phyloP scores from a whole-genome alignment of 2,329 filamentous ascomycete genomes.

The Botrytis aclada region DNA sequence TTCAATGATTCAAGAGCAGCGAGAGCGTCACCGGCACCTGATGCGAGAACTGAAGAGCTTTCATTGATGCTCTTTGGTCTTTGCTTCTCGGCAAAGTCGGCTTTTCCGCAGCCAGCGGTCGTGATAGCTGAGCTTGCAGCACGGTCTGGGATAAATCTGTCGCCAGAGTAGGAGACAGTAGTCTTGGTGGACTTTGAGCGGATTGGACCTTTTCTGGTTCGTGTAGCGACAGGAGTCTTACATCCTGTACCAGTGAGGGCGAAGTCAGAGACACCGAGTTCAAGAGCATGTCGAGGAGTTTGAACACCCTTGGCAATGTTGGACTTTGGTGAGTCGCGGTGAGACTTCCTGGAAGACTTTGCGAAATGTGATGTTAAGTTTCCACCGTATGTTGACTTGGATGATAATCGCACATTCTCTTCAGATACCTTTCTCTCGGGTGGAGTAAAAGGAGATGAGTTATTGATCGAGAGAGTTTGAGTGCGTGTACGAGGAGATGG shows the following conservation, averaged over 20 bases:
- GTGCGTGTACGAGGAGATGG: slow-evolving; percentile 75
- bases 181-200: slow-evolving; percentile 66
- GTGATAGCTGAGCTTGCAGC: slow-evolving; percentile 83
- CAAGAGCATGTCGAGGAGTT: slow-evolving; percentile 77
- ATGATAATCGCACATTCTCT: slow-evolving; percentile 49
- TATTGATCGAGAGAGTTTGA: slow-evolving; percentile 50
- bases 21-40: slow-evolving; percentile 68
- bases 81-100: slow-evolving; percentile 67
- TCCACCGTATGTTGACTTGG: slow-evolving; percentile 75
- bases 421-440: slow-evolving; percentile 59
- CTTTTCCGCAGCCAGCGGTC: slow-evolving; percentile 78
- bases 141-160: slow-evolving; percentile 96
- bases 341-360: slow-evolving; percentile 62
- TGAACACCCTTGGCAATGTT: slow-evolving; percentile 78
- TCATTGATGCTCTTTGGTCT: slow-evolving; percentile 70
- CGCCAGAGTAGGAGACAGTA: slow-evolving; percentile 68
- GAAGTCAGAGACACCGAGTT: slow-evolving; percentile 91
- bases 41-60: slow-evolving; percentile 72
- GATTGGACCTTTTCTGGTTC: slow-evolving; percentile 53
- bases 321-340: slow-evolving; percentile 90
- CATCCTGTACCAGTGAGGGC: slow-evolving; percentile 79
- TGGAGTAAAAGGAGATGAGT: slow-evolving; percentile 70
- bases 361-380: slow-evolving; percentile 78
- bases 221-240: slow-evolving; percentile 58
- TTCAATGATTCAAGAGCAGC: slow-evolving; percentile 77